A percentile compares a stretch with the other conserved stretches of the same genome.
Conservation (phyloP, 2,329 filamentous ascomycete genomes). For the Aspergillus sp. region DNA sequence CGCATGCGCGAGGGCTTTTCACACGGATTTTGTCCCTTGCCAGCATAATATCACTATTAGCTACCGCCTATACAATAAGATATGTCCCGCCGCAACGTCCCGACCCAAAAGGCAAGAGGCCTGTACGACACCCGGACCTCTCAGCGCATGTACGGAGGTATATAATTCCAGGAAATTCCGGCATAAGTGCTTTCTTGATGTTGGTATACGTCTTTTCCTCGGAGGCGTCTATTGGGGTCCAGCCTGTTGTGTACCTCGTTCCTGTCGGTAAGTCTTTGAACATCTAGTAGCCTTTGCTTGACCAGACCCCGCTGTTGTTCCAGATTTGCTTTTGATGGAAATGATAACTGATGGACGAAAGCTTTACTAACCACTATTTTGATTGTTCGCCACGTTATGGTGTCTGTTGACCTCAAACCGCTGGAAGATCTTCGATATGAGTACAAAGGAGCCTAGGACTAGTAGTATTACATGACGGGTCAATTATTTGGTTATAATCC, state of each 20-base stretch:
- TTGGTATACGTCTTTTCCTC: slow-evolving; percentile 26
- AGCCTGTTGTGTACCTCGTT: slow-evolving; percentile 34
- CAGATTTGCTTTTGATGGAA: slow-evolving; percentile 13
- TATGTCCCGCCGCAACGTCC: slow-evolving; percentile 25
- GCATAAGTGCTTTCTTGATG: slow-evolving; percentile 30
- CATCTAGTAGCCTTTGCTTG: not conserved
- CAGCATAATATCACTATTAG: slow-evolving; percentile 36
- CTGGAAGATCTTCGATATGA: slow-evolving; percentile 42
- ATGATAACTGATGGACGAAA: slow-evolving; percentile 25
- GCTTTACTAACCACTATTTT: slow-evolving; percentile 33
- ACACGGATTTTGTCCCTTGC: slow-evolving; percentile 32
- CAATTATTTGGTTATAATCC: not conserved
- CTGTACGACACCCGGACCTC: slow-evolving; percentile 22
- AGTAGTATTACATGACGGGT: not conserved
- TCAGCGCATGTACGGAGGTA: slow-evolving; percentile 21
- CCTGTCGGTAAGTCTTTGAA: slow-evolving; percentile 36
- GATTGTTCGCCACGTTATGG: slow-evolving; percentile 35
- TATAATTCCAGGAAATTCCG: slow-evolving; percentile 28
- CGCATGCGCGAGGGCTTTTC: slow-evolving; percentile 14
- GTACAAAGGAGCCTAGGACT: slow-evolving; percentile 40
- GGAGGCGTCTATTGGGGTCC: slow-evolving; percentile 16
- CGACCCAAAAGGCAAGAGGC: slow-evolving; percentile 32
- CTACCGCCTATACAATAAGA: slow-evolving; percentile 40
- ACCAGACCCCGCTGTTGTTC: not conserved
- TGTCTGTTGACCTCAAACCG: slow-evolving; percentile 38